phyloP scores from a whole-genome alignment of 1,139 yeast species.

The Wickerhamiella infanticola region DNA sequence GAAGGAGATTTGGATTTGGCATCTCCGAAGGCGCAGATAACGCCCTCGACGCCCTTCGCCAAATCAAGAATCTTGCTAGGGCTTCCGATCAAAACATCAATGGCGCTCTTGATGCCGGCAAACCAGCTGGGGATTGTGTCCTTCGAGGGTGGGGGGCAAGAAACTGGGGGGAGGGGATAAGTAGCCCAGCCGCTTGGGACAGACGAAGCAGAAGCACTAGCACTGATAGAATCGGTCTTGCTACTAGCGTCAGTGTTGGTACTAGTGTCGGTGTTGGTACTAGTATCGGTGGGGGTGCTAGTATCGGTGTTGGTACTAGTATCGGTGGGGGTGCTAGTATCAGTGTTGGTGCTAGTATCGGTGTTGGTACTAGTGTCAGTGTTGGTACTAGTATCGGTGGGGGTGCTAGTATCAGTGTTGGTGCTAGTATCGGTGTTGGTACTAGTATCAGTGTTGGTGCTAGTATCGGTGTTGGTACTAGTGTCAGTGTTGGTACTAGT shows the following conservation, averaged over 20 bases:
- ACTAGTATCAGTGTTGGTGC: background rate
- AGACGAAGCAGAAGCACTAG: background rate
- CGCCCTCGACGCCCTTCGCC: too few species aligned
- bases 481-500: slow-evolving; percentile 1
- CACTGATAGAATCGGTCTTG: background rate
- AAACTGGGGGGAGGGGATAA: background rate
- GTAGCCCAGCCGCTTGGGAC: background rate
- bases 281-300: background rate
- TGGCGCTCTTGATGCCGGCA: too few species aligned
- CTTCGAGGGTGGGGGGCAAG: background rate
- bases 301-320: background rate
- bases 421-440: background rate
- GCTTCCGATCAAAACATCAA: too few species aligned
- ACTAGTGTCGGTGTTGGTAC: background rate
- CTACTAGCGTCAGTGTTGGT: background rate
- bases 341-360: background rate
- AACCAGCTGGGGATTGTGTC: too few species aligned
- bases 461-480: background rate
- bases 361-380: background rate
- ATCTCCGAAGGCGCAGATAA: too few species aligned
- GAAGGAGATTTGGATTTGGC: background rate
- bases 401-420: background rate
- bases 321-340: background rate
- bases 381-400: background rate
- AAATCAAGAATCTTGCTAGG: too few species aligned